A percentile compares a stretch with the other conserved stretches of the same genome.
These are phyloP conservation scores for Colletotrichum godetiae DNA, from an alignment of 2,329 filamentous ascomycete species.

Conservation along the genomic window DNA sequence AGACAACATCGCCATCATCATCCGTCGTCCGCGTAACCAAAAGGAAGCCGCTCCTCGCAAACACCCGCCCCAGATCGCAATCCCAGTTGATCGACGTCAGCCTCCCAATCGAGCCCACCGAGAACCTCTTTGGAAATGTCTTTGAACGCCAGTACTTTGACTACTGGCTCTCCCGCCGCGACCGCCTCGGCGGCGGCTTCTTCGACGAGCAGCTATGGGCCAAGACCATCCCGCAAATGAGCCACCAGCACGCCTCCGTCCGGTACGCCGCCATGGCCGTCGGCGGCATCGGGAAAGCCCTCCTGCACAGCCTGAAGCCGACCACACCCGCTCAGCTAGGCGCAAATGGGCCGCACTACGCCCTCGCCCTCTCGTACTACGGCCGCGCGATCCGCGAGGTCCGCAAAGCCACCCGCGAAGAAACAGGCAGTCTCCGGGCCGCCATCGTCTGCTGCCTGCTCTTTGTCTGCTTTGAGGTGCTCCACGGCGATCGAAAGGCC, in stretches of 20 bases:
- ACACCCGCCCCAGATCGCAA: not conserved
- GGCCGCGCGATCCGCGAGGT: conserved; percentile 46
- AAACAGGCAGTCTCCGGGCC: conserved; percentile 38
- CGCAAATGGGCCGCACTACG: conserved; percentile 40
- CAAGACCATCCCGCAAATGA: conserved; percentile 47
- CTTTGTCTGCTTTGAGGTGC: conserved; percentile 50
- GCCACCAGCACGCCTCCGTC: conserved; percentile 46
- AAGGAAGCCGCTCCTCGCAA: not conserved
- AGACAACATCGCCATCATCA: not conserved
- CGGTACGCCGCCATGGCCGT: conserved; percentile 51
- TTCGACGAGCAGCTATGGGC: conserved; percentile 50
- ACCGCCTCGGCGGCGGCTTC: conserved; percentile 42
- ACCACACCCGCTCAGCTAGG: conserved; percentile 28
- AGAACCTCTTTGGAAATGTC: conserved; percentile 32
- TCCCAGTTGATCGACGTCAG: not conserved
- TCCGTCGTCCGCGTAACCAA: not conserved
- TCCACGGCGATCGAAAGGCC: conserved; percentile 49
- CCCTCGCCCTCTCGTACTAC: conserved; percentile 46
- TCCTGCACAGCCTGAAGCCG: conserved; percentile 15
- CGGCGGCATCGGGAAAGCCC: conserved; percentile 45
- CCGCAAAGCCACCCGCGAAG: conserved; percentile 31
- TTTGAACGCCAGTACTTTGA: conserved; percentile 43
- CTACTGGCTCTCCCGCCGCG: conserved; percentile 39
- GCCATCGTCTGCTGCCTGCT: conserved; percentile 50
- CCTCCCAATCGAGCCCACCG: not conserved